phyloP scores from a whole-genome alignment of 1,284 basidiomycete species.

The Puccinia hordei region DNA sequence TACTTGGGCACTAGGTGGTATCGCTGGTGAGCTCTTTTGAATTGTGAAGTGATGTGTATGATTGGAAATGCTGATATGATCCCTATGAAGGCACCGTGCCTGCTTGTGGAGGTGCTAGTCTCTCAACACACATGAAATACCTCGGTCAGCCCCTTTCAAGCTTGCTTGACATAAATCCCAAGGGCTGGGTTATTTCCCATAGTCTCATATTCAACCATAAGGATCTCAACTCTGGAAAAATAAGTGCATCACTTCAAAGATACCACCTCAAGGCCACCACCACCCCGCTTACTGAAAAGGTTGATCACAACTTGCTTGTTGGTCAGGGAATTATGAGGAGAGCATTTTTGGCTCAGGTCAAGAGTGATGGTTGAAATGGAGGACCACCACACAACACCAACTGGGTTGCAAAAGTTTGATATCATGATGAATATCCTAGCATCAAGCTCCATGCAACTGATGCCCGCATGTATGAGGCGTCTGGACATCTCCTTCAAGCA shows the following conservation, averaged over 20 bases:
- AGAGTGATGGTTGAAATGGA: background rate
- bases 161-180: background rate
- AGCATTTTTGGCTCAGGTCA: background rate
- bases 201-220: too few relatives aligned
- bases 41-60: background rate
- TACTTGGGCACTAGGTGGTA: background rate
- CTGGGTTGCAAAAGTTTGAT: background rate
- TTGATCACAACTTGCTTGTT: background rate
- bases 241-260: slow-evolving; percentile 64
- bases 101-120: background rate
- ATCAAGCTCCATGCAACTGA: background rate
- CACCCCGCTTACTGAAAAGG: background rate
- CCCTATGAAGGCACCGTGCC: background rate
- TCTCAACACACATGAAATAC: background rate
- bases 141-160: background rate
- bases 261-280: background rate
- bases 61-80: background rate
- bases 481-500: background rate
- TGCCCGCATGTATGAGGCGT: background rate
- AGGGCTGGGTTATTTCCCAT: too few relatives aligned
- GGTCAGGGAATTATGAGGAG: background rate
- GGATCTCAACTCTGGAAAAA: too few relatives aligned
- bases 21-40: background rate
- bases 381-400: background rate
- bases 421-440: too few relatives aligned